These are phyloP conservation scores for Colletotrichum melonis DNA, from an alignment of 2,329 filamentous ascomycete genomes.

Conservation along the genomic window DNA sequence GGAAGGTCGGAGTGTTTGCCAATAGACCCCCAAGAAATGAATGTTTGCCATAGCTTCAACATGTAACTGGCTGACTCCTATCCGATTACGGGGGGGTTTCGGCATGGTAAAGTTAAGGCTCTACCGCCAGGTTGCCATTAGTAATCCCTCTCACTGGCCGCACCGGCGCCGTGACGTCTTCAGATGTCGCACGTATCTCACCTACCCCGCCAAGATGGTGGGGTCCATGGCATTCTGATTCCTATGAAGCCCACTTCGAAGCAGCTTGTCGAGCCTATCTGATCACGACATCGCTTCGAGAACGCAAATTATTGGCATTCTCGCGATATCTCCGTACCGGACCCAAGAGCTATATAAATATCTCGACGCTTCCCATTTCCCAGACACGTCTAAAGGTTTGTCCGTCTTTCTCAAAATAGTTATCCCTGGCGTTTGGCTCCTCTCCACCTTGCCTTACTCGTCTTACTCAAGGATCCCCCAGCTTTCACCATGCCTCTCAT, in stretches of 20 bases:
- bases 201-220: constrained; percentile 31
- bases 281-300: constrained; percentile 29
- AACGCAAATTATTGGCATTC: neutral
- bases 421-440: neutral
- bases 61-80: neutral
- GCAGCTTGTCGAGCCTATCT: constrained; percentile 15
- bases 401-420: neutral
- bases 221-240: constrained; percentile 6
- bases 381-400: neutral
- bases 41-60: neutral
- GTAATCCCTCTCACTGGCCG: neutral
- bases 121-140: neutral
- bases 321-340: neutral
- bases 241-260: constrained; percentile 11
- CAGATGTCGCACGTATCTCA: constrained; percentile 1
- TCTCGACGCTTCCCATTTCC: neutral
- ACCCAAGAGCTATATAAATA: constrained; percentile 5
- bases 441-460: neutral
- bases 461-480: constrained; percentile 21
- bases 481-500: constrained; percentile 58
- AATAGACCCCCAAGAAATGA: neutral
- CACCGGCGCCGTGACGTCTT: constrained; percentile 24
- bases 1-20: neutral
- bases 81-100: neutral
- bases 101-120: neutral